phyloP scores from a whole-genome alignment of 305 asterid species.

The Andrographis paniculata region DNA sequence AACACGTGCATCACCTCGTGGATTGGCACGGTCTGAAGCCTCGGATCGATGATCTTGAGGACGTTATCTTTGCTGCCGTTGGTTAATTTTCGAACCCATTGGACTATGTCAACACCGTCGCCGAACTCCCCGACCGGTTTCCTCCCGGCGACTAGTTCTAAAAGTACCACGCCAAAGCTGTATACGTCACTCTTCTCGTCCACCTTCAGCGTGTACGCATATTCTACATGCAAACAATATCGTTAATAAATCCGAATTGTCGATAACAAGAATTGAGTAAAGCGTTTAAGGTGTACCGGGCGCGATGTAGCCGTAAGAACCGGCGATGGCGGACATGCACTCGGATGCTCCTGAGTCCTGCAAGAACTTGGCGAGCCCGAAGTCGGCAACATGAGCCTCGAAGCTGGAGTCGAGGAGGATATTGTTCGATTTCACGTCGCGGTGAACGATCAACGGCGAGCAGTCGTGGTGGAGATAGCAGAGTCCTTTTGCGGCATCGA shows the following conservation, averaged over 20 bases:
- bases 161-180: slow-evolving; percentile 73
- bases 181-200: slow-evolving; percentile 81
- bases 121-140: slow-evolving; percentile 85
- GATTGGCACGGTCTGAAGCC: slow-evolving; percentile 54
- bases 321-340: slow-evolving; percentile 89
- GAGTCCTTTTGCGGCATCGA: slow-evolving; percentile 78
- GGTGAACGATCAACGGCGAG: slow-evolving; percentile 71
- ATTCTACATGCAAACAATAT: slow-evolving; percentile 32
- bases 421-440: slow-evolving; percentile 79
- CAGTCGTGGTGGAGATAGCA: slow-evolving; percentile 86
- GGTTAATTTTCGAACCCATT: slow-evolving; percentile 70
- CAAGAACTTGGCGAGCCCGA: slow-evolving; percentile 86
- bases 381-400: slow-evolving; percentile 91
- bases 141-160: slow-evolving; percentile 58
- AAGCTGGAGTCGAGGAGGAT: slow-evolving; percentile 58
- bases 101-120: slow-evolving; percentile 74
- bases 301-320: slow-evolving; percentile 84
- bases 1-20: slow-evolving; percentile 61
- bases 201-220: slow-evolving; percentile 73
- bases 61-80: slow-evolving; percentile 55
- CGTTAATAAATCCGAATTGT: no score
- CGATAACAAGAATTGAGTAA: no score
- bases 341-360: slow-evolving; percentile 73
- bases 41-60: slow-evolving; percentile 45
- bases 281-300: slow-evolving; percentile 38